Percentiles rank a stretch among this genome's conserved stretches.
These are phyloP conservation scores for Colletotrichum falcatum DNA, from an alignment of 2,329 filamentous ascomycete species.

Conservation along the genomic window DNA sequence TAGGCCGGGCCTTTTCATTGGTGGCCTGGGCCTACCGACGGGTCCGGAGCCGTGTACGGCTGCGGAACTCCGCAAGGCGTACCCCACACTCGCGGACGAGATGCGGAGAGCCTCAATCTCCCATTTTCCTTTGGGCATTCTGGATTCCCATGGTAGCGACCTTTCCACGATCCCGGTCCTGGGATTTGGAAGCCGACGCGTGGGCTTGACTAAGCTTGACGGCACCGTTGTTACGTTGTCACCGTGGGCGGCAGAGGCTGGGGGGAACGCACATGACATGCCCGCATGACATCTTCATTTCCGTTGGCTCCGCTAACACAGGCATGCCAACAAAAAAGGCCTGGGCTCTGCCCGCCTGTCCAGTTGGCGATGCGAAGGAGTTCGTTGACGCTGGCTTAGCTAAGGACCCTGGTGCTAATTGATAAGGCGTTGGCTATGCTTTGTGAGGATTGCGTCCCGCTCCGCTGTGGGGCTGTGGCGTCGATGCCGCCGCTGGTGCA, in stretches of 20 bases:
- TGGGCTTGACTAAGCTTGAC: slow-evolving; percentile 38
- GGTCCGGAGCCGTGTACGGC: background rate
- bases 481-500: slow-evolving; percentile 8
- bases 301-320: background rate
- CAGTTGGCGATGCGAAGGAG: background rate
- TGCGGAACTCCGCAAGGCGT: slow-evolving; percentile 30
- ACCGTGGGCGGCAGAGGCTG: background rate
- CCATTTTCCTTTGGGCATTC: background rate
- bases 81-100: background rate
- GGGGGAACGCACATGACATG: background rate
- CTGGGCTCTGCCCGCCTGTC: background rate
- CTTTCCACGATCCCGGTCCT: background rate
- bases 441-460: slow-evolving; percentile 32
- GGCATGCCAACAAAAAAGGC: background rate
- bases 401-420: slow-evolving; percentile 25
- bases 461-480: slow-evolving; percentile 16
- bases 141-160: background rate
- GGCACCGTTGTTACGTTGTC: slow-evolving; percentile 12
- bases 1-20: slow-evolving; percentile 15
- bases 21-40: slow-evolving; percentile 9
- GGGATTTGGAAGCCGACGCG: background rate
- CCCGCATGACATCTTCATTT: slow-evolving; percentile 1
- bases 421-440: slow-evolving; percentile 26
- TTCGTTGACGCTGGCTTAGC: slow-evolving; percentile 26
- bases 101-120: slow-evolving; percentile 21